phyloP scores from a whole-genome alignment of 208 protist genomes.

The Trichomonas vaginalis region DNA sequence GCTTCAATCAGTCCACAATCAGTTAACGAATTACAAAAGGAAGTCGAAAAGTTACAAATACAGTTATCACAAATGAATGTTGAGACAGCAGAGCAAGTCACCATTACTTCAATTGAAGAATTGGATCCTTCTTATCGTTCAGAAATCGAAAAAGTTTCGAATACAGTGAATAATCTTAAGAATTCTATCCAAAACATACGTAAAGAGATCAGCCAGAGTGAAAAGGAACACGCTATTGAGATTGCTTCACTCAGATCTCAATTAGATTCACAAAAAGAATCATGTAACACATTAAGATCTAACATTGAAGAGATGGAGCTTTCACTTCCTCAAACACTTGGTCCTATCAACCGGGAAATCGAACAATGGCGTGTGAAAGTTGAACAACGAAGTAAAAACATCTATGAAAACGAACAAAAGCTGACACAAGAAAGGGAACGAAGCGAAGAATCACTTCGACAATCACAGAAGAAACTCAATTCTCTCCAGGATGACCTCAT shows the following conservation, averaged over 20 bases:
- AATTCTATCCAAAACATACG: neutral
- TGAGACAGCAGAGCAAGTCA: too few species aligned
- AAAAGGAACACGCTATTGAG: neutral
- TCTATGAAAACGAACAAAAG: neutral
- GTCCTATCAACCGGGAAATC: neutral
- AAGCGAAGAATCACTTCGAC: neutral
- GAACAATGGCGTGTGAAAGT: neutral
- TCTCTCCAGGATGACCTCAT: neutral
- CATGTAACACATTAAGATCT: neutral
- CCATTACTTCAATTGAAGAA: neutral
- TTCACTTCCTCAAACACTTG: neutral
- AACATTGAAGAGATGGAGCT: neutral
- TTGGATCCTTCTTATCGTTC: neutral
- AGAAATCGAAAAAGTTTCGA: neutral
- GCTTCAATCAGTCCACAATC: neutral
- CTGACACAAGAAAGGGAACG: neutral
- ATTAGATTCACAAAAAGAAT: neutral
- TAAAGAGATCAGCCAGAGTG: neutral
- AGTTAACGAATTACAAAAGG: neutral
- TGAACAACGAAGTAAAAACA: neutral
- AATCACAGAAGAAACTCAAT: neutral
- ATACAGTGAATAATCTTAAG: neutral
- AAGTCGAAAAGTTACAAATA: neutral
- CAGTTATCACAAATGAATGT: neutral
- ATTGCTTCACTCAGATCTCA: neutral